Evolutionary conservation across 176 grass and related monocot species (phyloP).

Genomic region (Guadua angustifolia): DNA sequence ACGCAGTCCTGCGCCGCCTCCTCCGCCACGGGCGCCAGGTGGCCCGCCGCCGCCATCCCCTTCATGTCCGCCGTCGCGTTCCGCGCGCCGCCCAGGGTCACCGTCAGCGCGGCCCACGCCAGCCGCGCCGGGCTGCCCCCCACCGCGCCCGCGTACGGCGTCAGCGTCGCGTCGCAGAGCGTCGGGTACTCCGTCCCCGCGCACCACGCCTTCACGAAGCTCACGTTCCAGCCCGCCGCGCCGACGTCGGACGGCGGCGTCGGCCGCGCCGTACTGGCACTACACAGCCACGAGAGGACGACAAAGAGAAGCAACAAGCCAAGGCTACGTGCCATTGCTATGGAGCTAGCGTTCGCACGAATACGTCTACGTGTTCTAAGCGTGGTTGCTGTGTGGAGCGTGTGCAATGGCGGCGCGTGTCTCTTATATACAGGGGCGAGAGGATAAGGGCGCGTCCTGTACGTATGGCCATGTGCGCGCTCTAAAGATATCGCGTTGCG

Average conservation of each 20-base stretch:
- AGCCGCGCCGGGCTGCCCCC: conserved; percentile 44
- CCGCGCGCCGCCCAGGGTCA: conserved; percentile 40
- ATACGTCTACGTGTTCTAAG: not conserved
- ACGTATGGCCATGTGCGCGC: not conserved
- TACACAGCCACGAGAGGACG: not conserved
- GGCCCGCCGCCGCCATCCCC: conserved; percentile 13
- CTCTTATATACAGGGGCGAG: conserved; percentile 9
- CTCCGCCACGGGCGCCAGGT: conserved; percentile 41
- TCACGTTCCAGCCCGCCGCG: not conserved
- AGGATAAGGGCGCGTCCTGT: conserved; percentile 1
- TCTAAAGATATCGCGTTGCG: too few species aligned
- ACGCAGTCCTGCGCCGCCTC: conserved; percentile 67
- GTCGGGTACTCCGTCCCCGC: conserved; percentile 53
- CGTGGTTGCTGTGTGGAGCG: not conserved
- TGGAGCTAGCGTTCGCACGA: not conserved
- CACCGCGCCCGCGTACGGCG: conserved; percentile 41
- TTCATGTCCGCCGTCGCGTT: conserved; percentile 36
- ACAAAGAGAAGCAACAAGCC: not conserved
- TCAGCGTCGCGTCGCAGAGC: conserved; percentile 56
- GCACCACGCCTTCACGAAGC: conserved; percentile 52
- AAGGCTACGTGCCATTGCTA: conserved; percentile 26
- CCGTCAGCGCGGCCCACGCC: conserved; percentile 52
- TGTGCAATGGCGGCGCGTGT: not conserved
- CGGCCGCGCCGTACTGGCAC: not conserved
- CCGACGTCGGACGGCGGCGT: not conserved